Base-by-base conservation (phyloP, 108 stramenopile genomes). In the Halocafeteria seosinensis region DNA sequence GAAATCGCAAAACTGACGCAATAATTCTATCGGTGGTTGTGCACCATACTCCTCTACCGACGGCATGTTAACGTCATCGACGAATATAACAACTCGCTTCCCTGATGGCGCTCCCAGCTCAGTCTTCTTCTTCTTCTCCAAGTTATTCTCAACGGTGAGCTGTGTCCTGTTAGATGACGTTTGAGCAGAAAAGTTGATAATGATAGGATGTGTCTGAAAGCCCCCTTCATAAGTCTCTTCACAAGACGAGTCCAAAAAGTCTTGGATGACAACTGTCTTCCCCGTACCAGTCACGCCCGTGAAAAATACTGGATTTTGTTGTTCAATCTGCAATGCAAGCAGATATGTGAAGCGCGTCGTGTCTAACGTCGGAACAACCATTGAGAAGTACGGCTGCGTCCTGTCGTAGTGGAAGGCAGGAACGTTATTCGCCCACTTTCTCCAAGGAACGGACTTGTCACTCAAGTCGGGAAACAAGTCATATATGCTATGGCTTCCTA, bases 61-160 rank as follows among this genome's bases (percentile, higher is more conserved):
- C n/a, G 83, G 83, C 83, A 84, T 84, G 69, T 84, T 84, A 38
- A 84, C 72, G 50, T 84, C 83, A 53, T 84, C 83, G 30, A 84
- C 81, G 55, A 84, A 79, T 26, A 84, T 60, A 34, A 84, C 55
- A 50, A 71, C 62, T 3, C 38, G 78, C 30, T 62, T 76, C 28
- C 81, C 81, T 26, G 79, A 50, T 1, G 81, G 81, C 6, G 83
- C 79, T 25, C 83, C 83, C 23, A 80, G 66, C 26, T 82, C 79
- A 27, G 79, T 79, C 64, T 82, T 84, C 28, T 79, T 70, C 38
- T 79, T 59, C 67, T 80, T 84, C 62, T 82, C 77, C 28, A 80
- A 61, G 73, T 84, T 84, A 9, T 62, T 59, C 50, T 84, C 83
- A 38, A 84, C 80, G 32, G 77, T 77, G 59, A 82, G 81, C 62